Evolutionary conservation across 805 yeast genomes (phyloP), one percentile per base, ranked within the genome.

Genomic region (Sugiyamaella marilandica): DNA sequence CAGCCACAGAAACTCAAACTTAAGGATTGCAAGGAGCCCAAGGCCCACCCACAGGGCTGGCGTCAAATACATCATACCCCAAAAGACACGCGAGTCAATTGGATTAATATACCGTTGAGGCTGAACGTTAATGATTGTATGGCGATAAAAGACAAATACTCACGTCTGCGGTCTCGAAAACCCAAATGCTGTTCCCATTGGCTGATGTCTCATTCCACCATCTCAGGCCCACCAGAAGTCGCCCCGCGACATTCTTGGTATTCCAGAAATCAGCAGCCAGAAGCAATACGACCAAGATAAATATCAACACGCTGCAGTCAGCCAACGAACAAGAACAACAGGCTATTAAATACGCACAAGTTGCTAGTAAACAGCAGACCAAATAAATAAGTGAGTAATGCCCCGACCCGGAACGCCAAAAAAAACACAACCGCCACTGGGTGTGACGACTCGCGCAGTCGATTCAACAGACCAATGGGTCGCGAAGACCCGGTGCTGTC

Each of bases 131-230:
- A 26, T 10, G 16, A 34, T 8, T 5, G 5, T 34, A 34, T 34
- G 8, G 37, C 16, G 16, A 34, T 34, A 34, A 16, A 34, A 34
- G 10, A 10, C 45, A 33, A 31, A 50, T 29, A 60, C 69, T 43
- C 64, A 65, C 69, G 63, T 87, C 87, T 2, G 94, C 91, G 1
- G 89, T 82, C 66, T 88, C 96, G 63, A 88, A 88, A 18, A 89
- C 95, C 95, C 95, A 88, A 10, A 83, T 77, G 51, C 84, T 81
- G 59, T 83, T 83, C 1, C 88, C 88, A 8, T 77, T 67, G 16
- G 72, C 74, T 29, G 78, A 74, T 0, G 90, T 76, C 65, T 92
- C 97, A 66, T 92, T 94, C 97, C 98, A 92, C 99, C 99, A 92
- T 58, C 77, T 56, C 58, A 94, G 75, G 0, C 97, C 98, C 3